phyloP scores from a whole-genome alignment of 805 yeast genomes.

The Metschnikowia matae region DNA sequence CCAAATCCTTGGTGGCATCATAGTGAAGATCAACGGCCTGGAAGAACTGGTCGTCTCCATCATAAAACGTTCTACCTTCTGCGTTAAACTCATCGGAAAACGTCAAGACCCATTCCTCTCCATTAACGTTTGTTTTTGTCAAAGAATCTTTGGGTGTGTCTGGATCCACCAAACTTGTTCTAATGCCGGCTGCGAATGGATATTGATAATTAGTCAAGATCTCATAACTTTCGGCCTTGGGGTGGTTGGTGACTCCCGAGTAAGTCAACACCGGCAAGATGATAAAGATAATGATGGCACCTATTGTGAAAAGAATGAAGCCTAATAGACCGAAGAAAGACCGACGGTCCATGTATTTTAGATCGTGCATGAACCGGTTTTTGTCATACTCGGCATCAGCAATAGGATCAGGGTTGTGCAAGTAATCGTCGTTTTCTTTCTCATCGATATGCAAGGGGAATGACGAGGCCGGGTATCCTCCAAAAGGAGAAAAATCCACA shows the following conservation, averaged over 20 bases:
- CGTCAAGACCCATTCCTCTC: slow-evolving; percentile 43
- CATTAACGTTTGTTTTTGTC: slow-evolving; percentile 37
- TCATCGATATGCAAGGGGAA: slow-evolving; percentile 91
- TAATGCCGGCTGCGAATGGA: slow-evolving; percentile 34
- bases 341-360: slow-evolving; percentile 61
- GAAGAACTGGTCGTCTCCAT: slow-evolving; percentile 43
- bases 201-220: slow-evolving; percentile 25
- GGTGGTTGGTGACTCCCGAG: slow-evolving; percentile 53
- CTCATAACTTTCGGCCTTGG: slow-evolving; percentile 19
- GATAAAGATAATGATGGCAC: slow-evolving; percentile 65
- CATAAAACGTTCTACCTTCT: slow-evolving; percentile 41
- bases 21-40: slow-evolving; percentile 39
- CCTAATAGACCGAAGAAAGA: slow-evolving; percentile 63
- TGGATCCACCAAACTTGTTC: slow-evolving; percentile 37
- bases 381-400: slow-evolving; percentile 84
- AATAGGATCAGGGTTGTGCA: slow-evolving; percentile 95
- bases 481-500: slow-evolving; percentile 80
- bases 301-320: slow-evolving; percentile 52
- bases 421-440: slow-evolving; percentile 89
- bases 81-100: slow-evolving; percentile 43
- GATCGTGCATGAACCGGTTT: slow-evolving; percentile 58
- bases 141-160: slow-evolving; percentile 36
- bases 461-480: slow-evolving; percentile 91
- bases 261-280: slow-evolving; percentile 81
- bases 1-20: slow-evolving; percentile 42